A percentile compares a stretch with the other conserved stretches of the same genome.
Conservation (phyloP, 2,329 filamentous ascomycete species). For the Exophiala alcalophila region DNA sequence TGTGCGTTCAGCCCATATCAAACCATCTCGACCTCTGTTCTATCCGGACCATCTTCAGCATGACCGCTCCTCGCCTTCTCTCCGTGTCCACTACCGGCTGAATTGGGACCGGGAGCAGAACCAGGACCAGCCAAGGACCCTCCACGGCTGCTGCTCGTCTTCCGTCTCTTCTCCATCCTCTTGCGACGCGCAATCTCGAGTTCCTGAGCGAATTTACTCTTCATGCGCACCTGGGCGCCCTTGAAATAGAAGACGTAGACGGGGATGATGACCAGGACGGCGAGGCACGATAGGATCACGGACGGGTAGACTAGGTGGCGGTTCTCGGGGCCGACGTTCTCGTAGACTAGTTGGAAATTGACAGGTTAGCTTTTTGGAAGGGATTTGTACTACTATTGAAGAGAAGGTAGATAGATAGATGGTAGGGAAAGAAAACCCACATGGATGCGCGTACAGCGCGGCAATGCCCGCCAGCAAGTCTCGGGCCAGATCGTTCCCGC, state of each 20-base stretch:
- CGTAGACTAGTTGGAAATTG: conserved; percentile 36
- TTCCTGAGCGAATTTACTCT: conserved; percentile 62
- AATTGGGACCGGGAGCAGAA: no score
- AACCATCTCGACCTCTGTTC: conserved; percentile 3
- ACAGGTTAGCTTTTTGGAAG: conserved; percentile 11
- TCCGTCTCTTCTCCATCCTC: no score
- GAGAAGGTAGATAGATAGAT: not conserved
- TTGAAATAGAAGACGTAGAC: conserved; percentile 66
- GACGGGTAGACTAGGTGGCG: conserved; percentile 40
- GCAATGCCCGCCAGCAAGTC: conserved; percentile 62
- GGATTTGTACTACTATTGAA: not conserved
- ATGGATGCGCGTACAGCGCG: conserved; percentile 56
- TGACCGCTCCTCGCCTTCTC: no score
- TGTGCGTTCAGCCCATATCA: conserved; percentile 16
- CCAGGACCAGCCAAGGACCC: no score
- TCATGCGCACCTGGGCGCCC: conserved; percentile 55
- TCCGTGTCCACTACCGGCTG: no score
- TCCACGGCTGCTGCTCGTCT: not conserved
- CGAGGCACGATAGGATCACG: conserved; percentile 59
- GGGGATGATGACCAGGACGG: conserved; percentile 59
- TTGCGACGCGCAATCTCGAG: conserved; percentile 37
- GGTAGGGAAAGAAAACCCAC: conserved; percentile 31
- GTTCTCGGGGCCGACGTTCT: conserved; percentile 50
- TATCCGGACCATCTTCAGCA: no score
- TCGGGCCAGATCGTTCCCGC: conserved; percentile 62